Conservation (phyloP, 192 early-diverging fungal genomes). For the Umbelopsis isabellina region DNA sequence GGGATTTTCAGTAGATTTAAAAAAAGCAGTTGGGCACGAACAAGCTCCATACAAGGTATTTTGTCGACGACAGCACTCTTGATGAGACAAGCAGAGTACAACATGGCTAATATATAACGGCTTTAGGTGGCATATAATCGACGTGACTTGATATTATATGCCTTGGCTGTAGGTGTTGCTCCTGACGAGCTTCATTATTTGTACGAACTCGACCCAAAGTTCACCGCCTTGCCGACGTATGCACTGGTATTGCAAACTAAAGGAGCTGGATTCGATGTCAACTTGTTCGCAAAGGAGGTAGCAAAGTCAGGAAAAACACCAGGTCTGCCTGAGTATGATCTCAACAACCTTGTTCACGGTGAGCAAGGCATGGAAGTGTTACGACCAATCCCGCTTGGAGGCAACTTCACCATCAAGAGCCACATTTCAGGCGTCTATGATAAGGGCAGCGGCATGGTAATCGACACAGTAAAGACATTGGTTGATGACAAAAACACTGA, state of each 20-base stretch:
- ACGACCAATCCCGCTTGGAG: slow-evolving; percentile 57
- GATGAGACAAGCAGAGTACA: not conserved
- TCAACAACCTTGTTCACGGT: slow-evolving; percentile 75
- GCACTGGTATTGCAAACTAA: slow-evolving; percentile 69
- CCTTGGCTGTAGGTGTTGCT: slow-evolving; percentile 64
- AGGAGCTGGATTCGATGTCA: slow-evolving; percentile 56
- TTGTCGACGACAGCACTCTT: too few relatives aligned
- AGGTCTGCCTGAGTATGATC: slow-evolving; percentile 66
- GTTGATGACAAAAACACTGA: slow-evolving; percentile 46
- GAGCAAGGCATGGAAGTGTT: slow-evolving; percentile 70
- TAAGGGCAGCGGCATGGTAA: slow-evolving; percentile 73
- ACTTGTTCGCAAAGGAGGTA: slow-evolving; percentile 51
- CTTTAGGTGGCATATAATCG: slow-evolving; percentile 58
- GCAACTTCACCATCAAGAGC: slow-evolving; percentile 58
- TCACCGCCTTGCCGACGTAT: slow-evolving; percentile 74
- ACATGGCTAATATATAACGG: not conserved
- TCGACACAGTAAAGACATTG: slow-evolving; percentile 59
- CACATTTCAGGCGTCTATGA: slow-evolving; percentile 72
- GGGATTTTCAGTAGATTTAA: slow-evolving; percentile 49
- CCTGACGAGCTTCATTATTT: slow-evolving; percentile 63
- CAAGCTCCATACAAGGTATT: slow-evolving; percentile 44
- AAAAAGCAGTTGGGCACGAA: slow-evolving; percentile 60
- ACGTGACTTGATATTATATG: slow-evolving; percentile 76
- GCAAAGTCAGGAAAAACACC: slow-evolving; percentile 43
- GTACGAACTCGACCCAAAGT: slow-evolving; percentile 69